Conservation (phyloP, 352 stramenopile genomes). For the Pythium brassicae region DNA sequence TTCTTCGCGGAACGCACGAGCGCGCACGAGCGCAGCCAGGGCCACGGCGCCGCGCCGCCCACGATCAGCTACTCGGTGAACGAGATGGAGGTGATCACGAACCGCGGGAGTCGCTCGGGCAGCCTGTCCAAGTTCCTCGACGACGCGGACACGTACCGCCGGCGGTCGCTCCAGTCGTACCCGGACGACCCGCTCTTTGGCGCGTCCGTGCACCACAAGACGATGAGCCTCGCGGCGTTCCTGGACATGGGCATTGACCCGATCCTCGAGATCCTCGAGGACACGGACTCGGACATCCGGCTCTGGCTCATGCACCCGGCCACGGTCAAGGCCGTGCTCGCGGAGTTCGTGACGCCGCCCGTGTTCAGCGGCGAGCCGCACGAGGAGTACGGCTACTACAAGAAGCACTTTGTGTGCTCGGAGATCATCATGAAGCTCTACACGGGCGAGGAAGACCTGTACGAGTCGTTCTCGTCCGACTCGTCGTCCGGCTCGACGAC, state of each 20-base stretch:
- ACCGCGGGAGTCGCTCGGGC: conserved; percentile 57
- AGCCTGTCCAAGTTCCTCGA: conserved; percentile 81
- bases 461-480: conserved; percentile 85
- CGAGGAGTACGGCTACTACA: conserved; percentile 88
- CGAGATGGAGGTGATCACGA: conserved; percentile 83
- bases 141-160: conserved; percentile 66
- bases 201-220: conserved; percentile 46
- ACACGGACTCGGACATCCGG: conserved; percentile 81
- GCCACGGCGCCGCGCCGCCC: conserved; percentile 26
- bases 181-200: conserved; percentile 56
- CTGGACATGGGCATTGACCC: conserved; percentile 83
- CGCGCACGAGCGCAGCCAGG: conserved; percentile 4
- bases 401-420: conserved; percentile 85
- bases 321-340: conserved; percentile 72
- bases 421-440: conserved; percentile 91
- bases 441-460: conserved; percentile 83
- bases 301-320: conserved; percentile 78
- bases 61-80: conserved; percentile 79
- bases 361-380: conserved; percentile 70
- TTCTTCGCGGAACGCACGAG: conserved; percentile 10
- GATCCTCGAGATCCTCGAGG: conserved; percentile 82
- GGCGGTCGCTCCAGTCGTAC: conserved; percentile 69
- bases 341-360: conserved; percentile 76
- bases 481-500: conserved; percentile 68
- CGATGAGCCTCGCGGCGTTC: conserved; percentile 61